Percentiles rank a stretch among this genome's conserved stretches.
These are phyloP conservation scores for Chloranthus sessilifolius DNA, from an alignment of 164 flowering plant species.

Conservation along the genomic window DNA sequence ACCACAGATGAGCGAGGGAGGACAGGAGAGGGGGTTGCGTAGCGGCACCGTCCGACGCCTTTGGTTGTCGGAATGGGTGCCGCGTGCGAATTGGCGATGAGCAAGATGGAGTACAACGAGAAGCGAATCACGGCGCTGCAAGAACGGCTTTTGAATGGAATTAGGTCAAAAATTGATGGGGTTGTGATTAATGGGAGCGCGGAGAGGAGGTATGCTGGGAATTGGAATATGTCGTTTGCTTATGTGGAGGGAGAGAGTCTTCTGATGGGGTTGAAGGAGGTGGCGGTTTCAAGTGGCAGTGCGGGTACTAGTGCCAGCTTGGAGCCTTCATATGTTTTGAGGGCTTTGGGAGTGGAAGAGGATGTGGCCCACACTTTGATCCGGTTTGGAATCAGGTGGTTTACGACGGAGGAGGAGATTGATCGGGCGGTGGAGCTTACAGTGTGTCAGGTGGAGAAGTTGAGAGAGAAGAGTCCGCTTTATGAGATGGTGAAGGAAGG, in stretches of 20 bases:
- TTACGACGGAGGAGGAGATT: constrained; percentile 87
- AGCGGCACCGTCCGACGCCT: constrained; percentile 98
- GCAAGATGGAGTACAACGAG: constrained; percentile 86
- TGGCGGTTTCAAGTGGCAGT: constrained; percentile 94
- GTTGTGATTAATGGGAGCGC: constrained; percentile 87
- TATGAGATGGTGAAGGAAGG: constrained; percentile 98
- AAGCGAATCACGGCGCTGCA: constrained; percentile 47
- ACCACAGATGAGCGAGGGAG: constrained; percentile 95
- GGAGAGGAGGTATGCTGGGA: constrained; percentile 80
- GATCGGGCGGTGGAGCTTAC: constrained; percentile 88
- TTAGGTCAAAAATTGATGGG: constrained; percentile 59
- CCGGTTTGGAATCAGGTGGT: constrained; percentile 95
- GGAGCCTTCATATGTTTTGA: constrained; percentile 92
- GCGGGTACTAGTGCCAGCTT: constrained; percentile 94
- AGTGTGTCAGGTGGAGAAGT: constrained; percentile 79
- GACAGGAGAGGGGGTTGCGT: constrained; percentile 88
- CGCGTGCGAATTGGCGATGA: constrained; percentile 78
- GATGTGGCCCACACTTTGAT: constrained; percentile 99
- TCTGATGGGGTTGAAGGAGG: constrained; percentile 97
- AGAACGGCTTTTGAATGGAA: constrained; percentile 71
- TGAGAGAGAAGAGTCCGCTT: constrained; percentile 97
- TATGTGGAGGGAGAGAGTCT: constrained; percentile 95
- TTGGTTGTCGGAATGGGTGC: constrained; percentile 91
- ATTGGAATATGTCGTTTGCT: constrained; percentile 85
- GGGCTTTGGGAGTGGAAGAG: constrained; percentile 96